A percentile compares a stretch with the other conserved stretches of the same genome.
Conservation (phyloP, 2,329 filamentous ascomycete genomes). For the Paracoccidioides brasiliensis region DNA sequence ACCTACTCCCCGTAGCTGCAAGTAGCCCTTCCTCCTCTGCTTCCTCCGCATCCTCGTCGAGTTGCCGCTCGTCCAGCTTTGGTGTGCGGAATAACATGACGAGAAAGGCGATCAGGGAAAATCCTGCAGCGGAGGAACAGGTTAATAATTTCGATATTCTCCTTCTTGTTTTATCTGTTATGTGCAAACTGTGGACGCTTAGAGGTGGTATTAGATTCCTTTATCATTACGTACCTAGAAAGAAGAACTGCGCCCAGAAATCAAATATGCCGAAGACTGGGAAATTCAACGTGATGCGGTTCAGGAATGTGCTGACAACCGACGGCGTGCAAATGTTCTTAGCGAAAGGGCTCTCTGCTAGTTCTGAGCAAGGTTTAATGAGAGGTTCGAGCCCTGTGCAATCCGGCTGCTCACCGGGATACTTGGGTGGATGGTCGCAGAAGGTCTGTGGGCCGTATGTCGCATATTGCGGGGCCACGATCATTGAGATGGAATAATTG, state of each 20-base stretch:
- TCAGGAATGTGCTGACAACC: slow-evolving; percentile 83
- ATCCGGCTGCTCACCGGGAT: slow-evolving; percentile 55
- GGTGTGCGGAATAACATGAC: slow-evolving; percentile 71
- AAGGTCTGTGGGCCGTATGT: slow-evolving; percentile 91
- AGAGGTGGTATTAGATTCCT: not conserved
- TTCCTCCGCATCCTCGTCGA: slow-evolving; percentile 80
- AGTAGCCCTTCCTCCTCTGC: slow-evolving; percentile 90
- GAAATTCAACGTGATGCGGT: slow-evolving; percentile 84
- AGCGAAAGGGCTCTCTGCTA: slow-evolving; percentile 55
- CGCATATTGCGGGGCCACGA: slow-evolving; percentile 90
- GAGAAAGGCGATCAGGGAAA: slow-evolving; percentile 72
- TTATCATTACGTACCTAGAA: slow-evolving; percentile 47
- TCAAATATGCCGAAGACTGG: slow-evolving; percentile 86
- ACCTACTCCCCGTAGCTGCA: slow-evolving; percentile 66
- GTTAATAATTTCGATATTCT: not conserved
- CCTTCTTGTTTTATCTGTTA: not conserved
- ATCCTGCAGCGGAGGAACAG: slow-evolving; percentile 20
- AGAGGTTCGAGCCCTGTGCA: slow-evolving; percentile 56
- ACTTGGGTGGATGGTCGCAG: slow-evolving; percentile 58
- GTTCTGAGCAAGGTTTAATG: slow-evolving; percentile 71
- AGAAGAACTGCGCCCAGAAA: slow-evolving; percentile 94
- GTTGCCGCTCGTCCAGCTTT: slow-evolving; percentile 57
- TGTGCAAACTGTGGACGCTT: not conserved
- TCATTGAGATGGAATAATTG: slow-evolving; percentile 85
- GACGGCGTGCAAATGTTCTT: slow-evolving; percentile 78